Evolutionary conservation across 495 filamentous ascomycete genomes (phyloP).

Genomic region (Articulospora tetracladia): DNA sequence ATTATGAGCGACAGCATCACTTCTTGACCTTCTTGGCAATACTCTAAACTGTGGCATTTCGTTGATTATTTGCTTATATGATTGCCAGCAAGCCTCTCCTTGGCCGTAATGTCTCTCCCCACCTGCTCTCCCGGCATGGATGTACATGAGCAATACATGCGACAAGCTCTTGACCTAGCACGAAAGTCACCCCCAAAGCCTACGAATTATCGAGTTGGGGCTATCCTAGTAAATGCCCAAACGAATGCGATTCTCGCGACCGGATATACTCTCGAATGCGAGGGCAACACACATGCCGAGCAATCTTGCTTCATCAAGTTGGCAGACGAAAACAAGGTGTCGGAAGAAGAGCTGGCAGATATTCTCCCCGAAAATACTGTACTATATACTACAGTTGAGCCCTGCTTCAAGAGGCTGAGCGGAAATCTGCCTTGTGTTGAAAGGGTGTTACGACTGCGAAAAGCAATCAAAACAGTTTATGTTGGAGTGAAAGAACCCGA

Average conservation of each 20-base stretch:
- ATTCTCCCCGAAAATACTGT: constrained; percentile 53
- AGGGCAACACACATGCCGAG: constrained; percentile 94
- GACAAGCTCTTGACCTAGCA: constrained; percentile 68
- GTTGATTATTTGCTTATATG: too few species aligned
- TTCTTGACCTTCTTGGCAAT: too few species aligned
- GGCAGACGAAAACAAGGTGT: constrained; percentile 29
- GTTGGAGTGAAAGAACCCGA: constrained; percentile 86
- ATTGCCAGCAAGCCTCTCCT: too few species aligned
- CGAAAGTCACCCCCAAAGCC: constrained; percentile 75
- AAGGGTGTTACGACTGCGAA: constrained; percentile 63
- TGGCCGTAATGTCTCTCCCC: background rate
- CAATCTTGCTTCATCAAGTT: constrained; percentile 85
- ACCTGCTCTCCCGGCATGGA: background rate
- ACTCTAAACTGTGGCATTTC: too few species aligned
- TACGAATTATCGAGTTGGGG: constrained; percentile 92
- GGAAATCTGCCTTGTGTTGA: constrained; percentile 83
- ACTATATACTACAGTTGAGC: constrained; percentile 94
- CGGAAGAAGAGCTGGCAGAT: constrained; percentile 51
- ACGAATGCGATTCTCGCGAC: constrained; percentile 67
- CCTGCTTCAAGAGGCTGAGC: constrained; percentile 75
- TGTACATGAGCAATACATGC: constrained; percentile 52
- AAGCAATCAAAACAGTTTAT: constrained; percentile 71
- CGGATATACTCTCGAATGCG: constrained; percentile 86
- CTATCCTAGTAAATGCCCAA: constrained; percentile 62
- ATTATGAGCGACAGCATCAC: too few species aligned